Base-by-base conservation (phyloP, 352 stramenopile genomes). In the Phytophthora fragariae region DNA sequence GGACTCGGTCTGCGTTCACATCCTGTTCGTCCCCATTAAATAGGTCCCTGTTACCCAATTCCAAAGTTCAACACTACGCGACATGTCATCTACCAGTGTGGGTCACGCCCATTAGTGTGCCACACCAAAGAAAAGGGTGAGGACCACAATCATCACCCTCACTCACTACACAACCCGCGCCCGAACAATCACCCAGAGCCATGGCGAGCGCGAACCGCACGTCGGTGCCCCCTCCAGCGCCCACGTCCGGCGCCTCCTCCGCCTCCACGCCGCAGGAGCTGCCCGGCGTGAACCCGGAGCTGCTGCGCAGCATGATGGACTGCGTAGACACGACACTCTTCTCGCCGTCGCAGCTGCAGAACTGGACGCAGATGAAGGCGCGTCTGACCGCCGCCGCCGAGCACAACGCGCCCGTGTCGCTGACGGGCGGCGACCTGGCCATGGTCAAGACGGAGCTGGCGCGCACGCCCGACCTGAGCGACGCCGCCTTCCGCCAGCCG, bases 241-340 rank as follows among this genome's bases (percentile, higher is more conserved):
- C 24, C 5, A n/a, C 63, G 54, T 46, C 39, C 63, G 33, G 61
- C 1, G n/a, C 70, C 21, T 17, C 70, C 17, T n/a, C 35, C 1
- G n/a, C 70, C 21, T 17, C 70, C 17, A 21, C 35, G 35, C 35
- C 65, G 14, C 60, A 71, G 2, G 64, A 63, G 14, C 27, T 73
- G 3, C 52, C 82, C 2, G 76, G 80, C 62, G 81, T 88, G n/a
- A 96, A 94, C 72, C 76, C 89, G 8, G 80, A 90, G 55, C 75
- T 96, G 44, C 76, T 96, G 1, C 75, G 91, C 39, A 90, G 86
- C 61, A 96, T 96, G 89, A 96, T 96, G 89, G 83, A 92, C 65
- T 96, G 89, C 72, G 87, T 96, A 12, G 89, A 96, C 75, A 93
- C 86, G 70, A 85, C 87, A 56, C 81, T 92, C 21, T 94, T 96